These are phyloP conservation scores for Cladosporium sp. DNA, from an alignment of 2,329 filamentous ascomycete genomes.

Conservation along the genomic window DNA sequence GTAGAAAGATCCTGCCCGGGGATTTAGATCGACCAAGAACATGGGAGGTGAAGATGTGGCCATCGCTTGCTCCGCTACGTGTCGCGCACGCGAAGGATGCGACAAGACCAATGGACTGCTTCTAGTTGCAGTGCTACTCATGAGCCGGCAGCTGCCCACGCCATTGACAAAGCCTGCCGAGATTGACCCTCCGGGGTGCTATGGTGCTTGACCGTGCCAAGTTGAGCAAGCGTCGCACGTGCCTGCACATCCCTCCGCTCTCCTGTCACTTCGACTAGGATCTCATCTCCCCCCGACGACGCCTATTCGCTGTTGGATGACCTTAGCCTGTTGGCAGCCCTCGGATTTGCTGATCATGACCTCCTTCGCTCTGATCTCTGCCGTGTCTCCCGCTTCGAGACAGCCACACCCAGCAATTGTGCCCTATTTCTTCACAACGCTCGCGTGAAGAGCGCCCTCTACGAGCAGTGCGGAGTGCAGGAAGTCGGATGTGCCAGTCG, in stretches of 20 bases:
- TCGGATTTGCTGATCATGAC: neutral
- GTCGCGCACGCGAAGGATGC: conserved; percentile 8
- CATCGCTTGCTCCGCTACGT: neutral
- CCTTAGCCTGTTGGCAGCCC: neutral
- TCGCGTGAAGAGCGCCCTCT: conserved; percentile 3
- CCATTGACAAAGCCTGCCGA: neutral
- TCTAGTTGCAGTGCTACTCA: neutral
- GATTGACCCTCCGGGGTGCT: neutral
- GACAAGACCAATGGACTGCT: neutral
- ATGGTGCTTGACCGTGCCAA: neutral
- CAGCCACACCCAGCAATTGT: neutral
- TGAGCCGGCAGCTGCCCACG: neutral
- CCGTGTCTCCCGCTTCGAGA: neutral
- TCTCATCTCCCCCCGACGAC: conserved; percentile 4
- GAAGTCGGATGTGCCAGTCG: neutral
- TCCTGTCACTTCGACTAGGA: conserved; percentile 3
- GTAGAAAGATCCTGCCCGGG: neutral
- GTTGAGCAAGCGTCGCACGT: neutral
- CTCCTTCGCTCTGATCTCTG: neutral
- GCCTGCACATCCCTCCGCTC: neutral
- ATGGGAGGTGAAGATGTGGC: neutral
- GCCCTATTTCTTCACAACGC: neutral
- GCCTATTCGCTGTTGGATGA: neutral
- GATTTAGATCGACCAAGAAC: neutral
- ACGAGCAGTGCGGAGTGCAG: neutral